Evolutionary conservation across 2,329 filamentous ascomycete species (phyloP), one percentile per base, ranked within the genome.

Genomic region (Sporothrix schenckii): DNA sequence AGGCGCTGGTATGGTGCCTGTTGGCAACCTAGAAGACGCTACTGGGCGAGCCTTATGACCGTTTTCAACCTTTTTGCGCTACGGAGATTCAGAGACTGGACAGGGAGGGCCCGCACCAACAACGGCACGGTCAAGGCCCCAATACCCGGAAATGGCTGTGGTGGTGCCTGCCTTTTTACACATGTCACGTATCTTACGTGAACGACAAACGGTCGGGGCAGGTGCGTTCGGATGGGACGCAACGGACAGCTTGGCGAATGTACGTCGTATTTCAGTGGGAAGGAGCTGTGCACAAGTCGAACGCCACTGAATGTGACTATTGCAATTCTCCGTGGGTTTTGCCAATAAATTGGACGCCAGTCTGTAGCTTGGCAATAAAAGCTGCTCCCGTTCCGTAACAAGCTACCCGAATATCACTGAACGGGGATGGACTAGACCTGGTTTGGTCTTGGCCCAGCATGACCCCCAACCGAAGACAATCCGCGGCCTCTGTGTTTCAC

Each of bases 331-430:
- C 27, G 7, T 9, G 5, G 53, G 14, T 24, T 34, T 56, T 34
- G 44, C 39, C 56, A 44, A 44, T 61, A 61, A 61, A 61, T 61
- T 61, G 56, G 56, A 44, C 34, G 56, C 41, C 34, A n/a, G 56
- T 2, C 34, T 60, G 41, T 58, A 60, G 56, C 56, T 60, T n/a
- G 19, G 13, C n/a, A 44, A 60, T 34, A 56, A 34, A 3, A 3
- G 4, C 53, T 11, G 16, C 54, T 58, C 19, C 54, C 19, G 54
- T 1, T n/a, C 19, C 3, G 19, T 14, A 44, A 24, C 44, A 61
- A 41, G 16, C 34, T 34, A 9, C 34, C 27, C 27, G 27, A 56
- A 56, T 34, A 39, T 16, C 30, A 34, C 56, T 60, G 56, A 44
- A 60, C 56, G 44, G n/a, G 56, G 56, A 2, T 61, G n/a, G 56